Conservation (phyloP, 2,329 filamentous ascomycete species). For the Mycosphaerelloides madeirae region DNA sequence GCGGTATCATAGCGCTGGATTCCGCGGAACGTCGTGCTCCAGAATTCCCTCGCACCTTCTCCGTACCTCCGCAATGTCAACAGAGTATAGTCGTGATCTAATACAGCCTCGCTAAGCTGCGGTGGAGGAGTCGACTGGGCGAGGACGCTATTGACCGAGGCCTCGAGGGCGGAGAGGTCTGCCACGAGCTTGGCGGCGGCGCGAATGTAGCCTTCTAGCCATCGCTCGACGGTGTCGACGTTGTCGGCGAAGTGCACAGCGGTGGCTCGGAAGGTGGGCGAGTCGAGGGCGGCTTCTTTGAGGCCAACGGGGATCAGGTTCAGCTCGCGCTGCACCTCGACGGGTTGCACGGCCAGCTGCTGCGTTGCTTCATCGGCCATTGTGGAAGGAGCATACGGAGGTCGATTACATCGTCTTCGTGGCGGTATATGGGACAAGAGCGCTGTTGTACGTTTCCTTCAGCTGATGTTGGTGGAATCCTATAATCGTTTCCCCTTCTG, state of each 20-base stretch:
- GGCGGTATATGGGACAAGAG: too few relatives aligned
- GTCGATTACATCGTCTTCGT: not conserved
- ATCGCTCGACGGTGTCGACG: conserved; percentile 83
- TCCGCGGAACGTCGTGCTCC: conserved; percentile 67
- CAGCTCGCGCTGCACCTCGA: conserved; percentile 9
- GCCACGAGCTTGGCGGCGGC: conserved; percentile 57
- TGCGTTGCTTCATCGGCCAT: conserved; percentile 13
- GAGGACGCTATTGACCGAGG: conserved; percentile 71
- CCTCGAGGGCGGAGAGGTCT: conserved; percentile 71
- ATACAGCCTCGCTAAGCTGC: conserved; percentile 71
- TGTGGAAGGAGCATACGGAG: not conserved
- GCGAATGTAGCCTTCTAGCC: conserved; percentile 72
- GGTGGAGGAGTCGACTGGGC: conserved; percentile 68
- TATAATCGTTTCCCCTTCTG: too few relatives aligned
- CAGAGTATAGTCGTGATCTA: conserved; percentile 94
- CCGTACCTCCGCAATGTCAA: conserved; percentile 78
- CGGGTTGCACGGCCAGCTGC: conserved; percentile 2
- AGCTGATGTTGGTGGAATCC: too few relatives aligned
- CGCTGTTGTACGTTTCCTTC: too few relatives aligned
- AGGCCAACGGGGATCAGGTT: conserved; percentile 48
- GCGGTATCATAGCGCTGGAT: conserved; percentile 72
- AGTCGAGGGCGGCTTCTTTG: conserved; percentile 94
- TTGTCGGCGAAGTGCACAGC: conserved; percentile 85
- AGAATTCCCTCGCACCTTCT: conserved; percentile 83
- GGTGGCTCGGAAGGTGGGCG: conserved; percentile 87